Percentiles rank a stretch among this genome's conserved stretches.
Evolutionary conservation across 768 basidiomycete species (phyloP).

Genomic region (Trametes cingulata): DNA sequence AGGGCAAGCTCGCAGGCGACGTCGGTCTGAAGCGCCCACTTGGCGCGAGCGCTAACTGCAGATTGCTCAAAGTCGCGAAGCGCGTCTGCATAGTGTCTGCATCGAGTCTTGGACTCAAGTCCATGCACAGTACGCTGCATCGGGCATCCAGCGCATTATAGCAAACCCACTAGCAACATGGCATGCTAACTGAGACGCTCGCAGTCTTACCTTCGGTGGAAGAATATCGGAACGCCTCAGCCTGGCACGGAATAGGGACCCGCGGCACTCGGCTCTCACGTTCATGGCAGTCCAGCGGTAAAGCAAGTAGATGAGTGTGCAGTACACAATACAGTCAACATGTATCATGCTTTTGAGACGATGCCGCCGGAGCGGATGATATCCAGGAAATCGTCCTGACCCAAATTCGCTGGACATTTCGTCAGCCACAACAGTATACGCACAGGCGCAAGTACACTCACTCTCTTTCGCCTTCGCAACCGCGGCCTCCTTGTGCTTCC

Average conservation of each 20-base stretch:
- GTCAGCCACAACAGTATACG: slow-evolving; percentile 1
- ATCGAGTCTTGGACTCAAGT: no score
- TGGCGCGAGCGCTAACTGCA: background rate
- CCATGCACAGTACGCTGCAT: no score
- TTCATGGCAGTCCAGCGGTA: no score
- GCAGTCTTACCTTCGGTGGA: no score
- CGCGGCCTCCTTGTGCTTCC: slow-evolving; percentile 54
- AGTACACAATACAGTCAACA: background rate
- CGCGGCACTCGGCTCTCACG: no score
- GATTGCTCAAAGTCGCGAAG: no score
- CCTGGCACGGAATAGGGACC: no score
- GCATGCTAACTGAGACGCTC: no score
- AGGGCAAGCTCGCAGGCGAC: slow-evolving; percentile 38
- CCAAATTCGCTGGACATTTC: slow-evolving; percentile 49
- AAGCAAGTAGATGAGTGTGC: background rate
- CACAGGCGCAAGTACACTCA: slow-evolving; percentile 34
- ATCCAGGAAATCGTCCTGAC: slow-evolving; percentile 77
- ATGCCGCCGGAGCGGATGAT: slow-evolving; percentile 81
- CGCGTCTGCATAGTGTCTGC: no score
- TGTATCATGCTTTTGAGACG: slow-evolving; percentile 56
- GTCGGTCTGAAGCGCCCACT: background rate
- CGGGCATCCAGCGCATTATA: no score
- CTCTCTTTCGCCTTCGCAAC: slow-evolving; percentile 60
- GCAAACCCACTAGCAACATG: no score
- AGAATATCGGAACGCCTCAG: no score